A percentile compares a stretch with the other conserved stretches of the same genome.
phyloP scores from a whole-genome alignment of 2,329 filamentous ascomycete species.

The Botrytis paeoniae region DNA sequence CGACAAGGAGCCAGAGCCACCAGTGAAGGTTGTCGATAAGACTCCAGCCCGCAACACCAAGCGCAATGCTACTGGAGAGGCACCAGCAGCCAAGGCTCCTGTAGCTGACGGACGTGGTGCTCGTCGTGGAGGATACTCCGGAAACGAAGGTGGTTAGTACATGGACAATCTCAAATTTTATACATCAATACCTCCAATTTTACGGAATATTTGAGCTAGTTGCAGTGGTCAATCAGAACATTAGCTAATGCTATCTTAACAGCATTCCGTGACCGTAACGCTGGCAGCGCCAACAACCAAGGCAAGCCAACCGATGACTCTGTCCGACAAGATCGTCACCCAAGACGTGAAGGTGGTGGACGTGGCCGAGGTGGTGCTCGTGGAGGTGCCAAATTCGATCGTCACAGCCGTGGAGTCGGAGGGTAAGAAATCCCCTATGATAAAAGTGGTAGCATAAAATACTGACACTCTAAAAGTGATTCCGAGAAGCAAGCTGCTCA shows the following conservation, averaged over 20 bases:
- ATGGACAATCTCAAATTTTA: neutral
- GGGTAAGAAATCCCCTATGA: constrained; percentile 27
- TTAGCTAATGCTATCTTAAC: constrained; percentile 22
- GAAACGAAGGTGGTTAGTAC: constrained; percentile 83
- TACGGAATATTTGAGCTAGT: neutral
- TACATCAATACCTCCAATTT: neutral
- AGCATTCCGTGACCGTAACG: constrained; percentile 90
- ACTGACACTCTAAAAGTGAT: constrained; percentile 49
- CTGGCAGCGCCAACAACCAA: constrained; percentile 79
- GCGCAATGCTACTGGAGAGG: constrained; percentile 79
- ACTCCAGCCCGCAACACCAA: constrained; percentile 68
- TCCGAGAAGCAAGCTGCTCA: constrained; percentile 85
- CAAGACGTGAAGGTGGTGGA: constrained; percentile 59
- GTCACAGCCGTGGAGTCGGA: constrained; percentile 39
- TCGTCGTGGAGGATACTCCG: constrained; percentile 57
- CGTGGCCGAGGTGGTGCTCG: constrained; percentile 46
- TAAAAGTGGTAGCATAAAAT: neutral
- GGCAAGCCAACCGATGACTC: constrained; percentile 73
- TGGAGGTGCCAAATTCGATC: constrained; percentile 38
- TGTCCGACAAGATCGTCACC: constrained; percentile 49
- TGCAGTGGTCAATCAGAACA: constrained; percentile 6
- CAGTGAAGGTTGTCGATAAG: constrained; percentile 89
- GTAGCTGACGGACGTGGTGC: constrained; percentile 29
- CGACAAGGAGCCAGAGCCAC: constrained; percentile 73
- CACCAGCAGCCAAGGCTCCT: constrained; percentile 46